Base-by-base conservation (phyloP, 306 rosid genomes). In the Betula pendula region DNA sequence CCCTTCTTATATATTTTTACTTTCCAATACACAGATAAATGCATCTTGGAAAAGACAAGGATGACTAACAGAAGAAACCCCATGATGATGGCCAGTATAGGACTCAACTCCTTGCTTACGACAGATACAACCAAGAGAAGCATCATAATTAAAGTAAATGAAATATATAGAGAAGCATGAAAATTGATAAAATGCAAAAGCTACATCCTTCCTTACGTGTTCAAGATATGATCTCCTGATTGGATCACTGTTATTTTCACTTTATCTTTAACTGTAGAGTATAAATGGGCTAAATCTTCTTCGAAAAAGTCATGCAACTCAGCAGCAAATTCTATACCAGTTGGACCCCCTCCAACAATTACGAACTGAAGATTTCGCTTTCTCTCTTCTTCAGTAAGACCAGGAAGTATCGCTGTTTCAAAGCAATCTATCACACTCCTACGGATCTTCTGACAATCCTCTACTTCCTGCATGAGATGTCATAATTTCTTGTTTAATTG, bases 151-250 rank as follows among this genome's bases (percentile, higher is more conserved):
- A 42, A 45, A 75, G 44, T 29, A 59, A 43, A 35, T 38, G 38
- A 22, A 40, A 20, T n/a, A 73, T 27, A 35, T n/a, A 17, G 29
- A 66, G 33, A 70, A 78, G 29, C 70, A 66, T 51, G 20, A 29
- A 52, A 70, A 85, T 29, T 9, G 74, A 63, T 45, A 10, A 38
- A 14, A 29, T 70, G 53, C 55, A 65, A 81, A 33, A 19, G 50
- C 27, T 29, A 40, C 33, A 47, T 73, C 53, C 52, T 77, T 72
- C 42, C 93, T 84, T 90, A 95, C 98, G 68, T 88, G 84, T 90
- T 95, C 91, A 95, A 87, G 77, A 95, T 92, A 84, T 95, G 98
- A 92, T 95, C 98, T 79, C 98, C 98, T 4, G 98, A 92, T 80
- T 95, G 98, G 84, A 95, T 89, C 73, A 95, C 48, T 10, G 96